A percentile compares a stretch with the other conserved stretches of the same genome.
Evolutionary conservation across 805 yeast genomes (phyloP).

Genomic region (Candida easanensis): DNA sequence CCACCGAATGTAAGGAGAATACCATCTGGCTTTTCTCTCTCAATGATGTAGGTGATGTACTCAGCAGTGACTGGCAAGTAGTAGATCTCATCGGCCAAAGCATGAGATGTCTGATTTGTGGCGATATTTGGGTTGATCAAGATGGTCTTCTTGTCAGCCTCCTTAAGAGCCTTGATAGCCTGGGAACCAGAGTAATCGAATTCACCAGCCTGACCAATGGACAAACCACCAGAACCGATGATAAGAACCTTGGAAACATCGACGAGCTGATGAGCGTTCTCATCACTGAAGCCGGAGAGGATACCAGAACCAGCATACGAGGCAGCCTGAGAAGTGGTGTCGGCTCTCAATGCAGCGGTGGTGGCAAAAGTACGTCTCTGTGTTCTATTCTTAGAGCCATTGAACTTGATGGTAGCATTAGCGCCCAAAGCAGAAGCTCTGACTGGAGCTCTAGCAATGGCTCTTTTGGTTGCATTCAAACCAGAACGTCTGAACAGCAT

Average conservation of each 20-base stretch:
- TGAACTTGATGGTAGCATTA: constrained; percentile 6
- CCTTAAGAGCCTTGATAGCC: constrained; percentile 93
- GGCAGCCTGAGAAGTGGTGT: constrained; percentile 19
- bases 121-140: constrained; percentile 95
- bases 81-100: constrained; percentile 92
- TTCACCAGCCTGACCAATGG: constrained; percentile 98
- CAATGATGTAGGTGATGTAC: constrained; percentile 90
- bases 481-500: constrained; percentile 29
- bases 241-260: constrained; percentile 86
- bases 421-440: constrained; percentile 11
- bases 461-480: constrained; percentile 26
- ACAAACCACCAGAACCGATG: constrained; percentile 95
- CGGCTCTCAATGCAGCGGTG: constrained; percentile 20
- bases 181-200: constrained; percentile 97
- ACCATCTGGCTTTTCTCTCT: constrained; percentile 95
- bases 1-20: constrained; percentile 97
- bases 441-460: constrained; percentile 19
- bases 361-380: constrained; percentile 19
- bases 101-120: constrained; percentile 93
- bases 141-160: constrained; percentile 81
- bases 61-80: constrained; percentile 96
- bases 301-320: constrained; percentile 63
- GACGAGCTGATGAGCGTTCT: constrained; percentile 63
- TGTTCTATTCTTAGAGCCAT: constrained; percentile 2
- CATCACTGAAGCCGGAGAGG: constrained; percentile 53